phyloP scores from a whole-genome alignment of 2,329 filamentous ascomycete genomes.

The Canariomyces notabilis region DNA sequence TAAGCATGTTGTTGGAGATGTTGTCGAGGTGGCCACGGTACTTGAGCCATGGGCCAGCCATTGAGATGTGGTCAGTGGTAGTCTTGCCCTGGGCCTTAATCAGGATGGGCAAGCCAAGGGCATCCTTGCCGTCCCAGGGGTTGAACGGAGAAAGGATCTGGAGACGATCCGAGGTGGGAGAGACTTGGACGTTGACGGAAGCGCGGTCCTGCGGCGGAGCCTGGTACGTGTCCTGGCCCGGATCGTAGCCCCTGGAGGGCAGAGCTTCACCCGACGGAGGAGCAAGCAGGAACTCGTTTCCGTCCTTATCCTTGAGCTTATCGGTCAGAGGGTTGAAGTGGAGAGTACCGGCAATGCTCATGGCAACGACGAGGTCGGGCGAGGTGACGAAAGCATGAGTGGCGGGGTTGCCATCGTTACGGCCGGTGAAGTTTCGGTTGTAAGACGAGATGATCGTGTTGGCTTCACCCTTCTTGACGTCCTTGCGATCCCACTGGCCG shows the following conservation, averaged over 20 bases:
- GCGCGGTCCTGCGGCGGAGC: slow-evolving; percentile 78
- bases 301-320: slow-evolving; percentile 87
- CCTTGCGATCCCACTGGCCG: slow-evolving; percentile 89
- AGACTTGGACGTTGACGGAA: slow-evolving; percentile 71
- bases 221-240: slow-evolving; percentile 90
- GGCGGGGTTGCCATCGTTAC: slow-evolving; percentile 60
- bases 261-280: slow-evolving; percentile 77
- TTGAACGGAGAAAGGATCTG: slow-evolving; percentile 84
- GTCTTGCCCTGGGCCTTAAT: slow-evolving; percentile 98
- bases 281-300: slow-evolving; percentile 89
- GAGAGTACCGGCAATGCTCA: slow-evolving; percentile 37
- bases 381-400: slow-evolving; percentile 46
- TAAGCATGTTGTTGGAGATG: slow-evolving; percentile 99
- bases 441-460: slow-evolving; percentile 99
- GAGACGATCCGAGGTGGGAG: slow-evolving; percentile 86
- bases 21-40: slow-evolving; percentile 99
- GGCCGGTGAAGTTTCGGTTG: slow-evolving; percentile 99
- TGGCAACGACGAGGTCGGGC: slow-evolving; percentile 41
- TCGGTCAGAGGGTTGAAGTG: slow-evolving; percentile 96
- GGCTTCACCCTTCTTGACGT: slow-evolving; percentile 89
- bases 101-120: slow-evolving; percentile 75
- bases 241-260: slow-evolving; percentile 76
- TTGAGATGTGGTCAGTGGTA: slow-evolving; percentile 94
- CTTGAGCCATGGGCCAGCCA: slow-evolving; percentile 96
- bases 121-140: slow-evolving; percentile 90